Evolutionary conservation across 2,329 filamentous ascomycete genomes (phyloP), one percentile per base, ranked within the genome.

Genomic region (Sclerotinia sclerotiorum): DNA sequence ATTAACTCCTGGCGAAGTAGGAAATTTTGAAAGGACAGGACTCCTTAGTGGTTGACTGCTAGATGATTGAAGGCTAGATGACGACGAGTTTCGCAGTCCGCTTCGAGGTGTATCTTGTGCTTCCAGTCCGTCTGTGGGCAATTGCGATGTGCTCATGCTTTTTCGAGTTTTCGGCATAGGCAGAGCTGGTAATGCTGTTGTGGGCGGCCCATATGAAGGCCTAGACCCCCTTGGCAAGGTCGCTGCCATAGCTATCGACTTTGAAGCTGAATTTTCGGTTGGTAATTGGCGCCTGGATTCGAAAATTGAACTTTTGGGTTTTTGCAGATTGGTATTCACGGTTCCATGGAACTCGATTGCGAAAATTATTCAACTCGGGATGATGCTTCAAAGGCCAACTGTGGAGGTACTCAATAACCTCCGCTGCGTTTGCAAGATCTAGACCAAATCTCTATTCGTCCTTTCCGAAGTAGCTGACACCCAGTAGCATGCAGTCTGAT

Each of bases 101-200:
- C 85, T 85, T 76, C 84, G 88, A 11, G 87, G 83, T 19, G 85
- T 65, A 49, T 67, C 71, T 72, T 80, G 80, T 61, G 83, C 67
- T 39, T 71, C 66, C 2, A 60, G 52, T 69, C 67, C 55, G 65
- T 67, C 63, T 71, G 68, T 49, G 61, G 81, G 72, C 79, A 82
- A 39, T 71, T 80, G 79, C 62, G 83, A 80, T 69, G 76, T 81
- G 67, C 80, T 84, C 68, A 82, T 88, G 79, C 86, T 89, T 78
- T 90, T 92, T 71, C 91, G 86, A 51, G 89, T 88, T 79, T 93
- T 95, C 57, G 84, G 80, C 24, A 91, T 82, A 39, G 93, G 92
- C 60, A 96, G 81, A 55, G 91, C 88, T 55, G 93, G 92, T 32
- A 95, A 82, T 39, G 90, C 87, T 71, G 88, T 85, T 42, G 87